Percentiles rank a stretch among this genome's conserved stretches.
These are phyloP conservation scores for Acacia confusa DNA, from an alignment of 306 rosid genomes.

Conservation along the genomic window DNA sequence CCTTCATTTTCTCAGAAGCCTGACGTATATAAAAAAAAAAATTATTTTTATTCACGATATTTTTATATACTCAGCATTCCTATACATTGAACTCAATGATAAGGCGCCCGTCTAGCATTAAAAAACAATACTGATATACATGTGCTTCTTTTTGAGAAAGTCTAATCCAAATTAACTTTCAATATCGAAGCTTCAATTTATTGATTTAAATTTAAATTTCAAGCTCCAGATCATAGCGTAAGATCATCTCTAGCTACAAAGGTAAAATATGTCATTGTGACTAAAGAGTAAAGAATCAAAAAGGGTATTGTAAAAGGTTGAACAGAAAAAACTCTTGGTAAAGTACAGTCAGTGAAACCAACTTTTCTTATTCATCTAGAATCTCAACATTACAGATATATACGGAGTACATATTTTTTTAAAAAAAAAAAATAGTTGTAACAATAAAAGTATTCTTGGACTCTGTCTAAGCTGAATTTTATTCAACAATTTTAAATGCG, in stretches of 20 bases:
- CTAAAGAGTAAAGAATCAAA: not conserved
- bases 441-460: not conserved
- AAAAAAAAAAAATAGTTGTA: not conserved
- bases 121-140: not conserved
- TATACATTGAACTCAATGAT: not conserved
- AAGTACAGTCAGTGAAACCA: not conserved
- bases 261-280: not conserved
- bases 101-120: not conserved
- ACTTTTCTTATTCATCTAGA: not conserved
- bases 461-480: not conserved
- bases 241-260: not conserved
- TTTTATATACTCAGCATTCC: not conserved
- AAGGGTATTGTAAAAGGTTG: not conserved
- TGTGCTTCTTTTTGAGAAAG: not conserved
- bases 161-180: not conserved
- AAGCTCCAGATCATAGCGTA: not conserved
- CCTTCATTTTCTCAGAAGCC: not conserved
- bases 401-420: no score
- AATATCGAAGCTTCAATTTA: not conserved
- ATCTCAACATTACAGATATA: not conserved
- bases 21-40: not conserved
- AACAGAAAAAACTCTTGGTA: not conserved
- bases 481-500: not conserved
- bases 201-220: not conserved
- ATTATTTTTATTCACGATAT: not conserved